A percentile compares a stretch with the other conserved stretches of the same genome.
Evolutionary conservation across 306 rosid species (phyloP).

Genomic region (Rosa rugosa): DNA sequence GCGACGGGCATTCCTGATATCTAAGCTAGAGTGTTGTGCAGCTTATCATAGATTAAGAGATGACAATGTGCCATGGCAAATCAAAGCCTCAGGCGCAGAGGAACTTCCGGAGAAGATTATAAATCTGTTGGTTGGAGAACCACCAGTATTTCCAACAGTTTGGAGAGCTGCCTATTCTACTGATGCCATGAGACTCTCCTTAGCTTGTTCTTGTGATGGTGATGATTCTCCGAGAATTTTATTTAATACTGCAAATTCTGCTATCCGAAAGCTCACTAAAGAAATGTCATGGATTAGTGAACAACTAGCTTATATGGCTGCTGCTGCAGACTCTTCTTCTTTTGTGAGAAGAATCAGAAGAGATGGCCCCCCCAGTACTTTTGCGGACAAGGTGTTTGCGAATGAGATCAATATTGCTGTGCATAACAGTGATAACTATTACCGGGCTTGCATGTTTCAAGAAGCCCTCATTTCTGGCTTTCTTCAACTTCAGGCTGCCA

Average conservation of each 20-base stretch:
- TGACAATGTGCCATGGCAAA: neutral
- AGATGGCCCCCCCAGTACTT: constrained; percentile 67
- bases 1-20: neutral
- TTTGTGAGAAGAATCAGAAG: constrained; percentile 41
- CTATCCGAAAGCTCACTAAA: constrained; percentile 77
- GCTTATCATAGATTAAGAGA: constrained; percentile 3
- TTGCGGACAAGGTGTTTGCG: constrained; percentile 76
- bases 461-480: constrained; percentile 91
- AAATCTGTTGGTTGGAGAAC: constrained; percentile 67
- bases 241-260: constrained; percentile 85
- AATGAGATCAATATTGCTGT: constrained; percentile 85
- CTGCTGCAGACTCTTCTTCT: constrained; percentile 59
- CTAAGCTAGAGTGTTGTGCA: constrained; percentile 5
- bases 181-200: constrained; percentile 85
- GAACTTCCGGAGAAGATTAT: neutral
- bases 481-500: constrained; percentile 82
- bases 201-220: constrained; percentile 97
- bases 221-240: constrained; percentile 91
- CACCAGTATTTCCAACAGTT: constrained; percentile 78
- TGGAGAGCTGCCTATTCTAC: constrained; percentile 94
- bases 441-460: constrained; percentile 68
- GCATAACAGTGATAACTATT: constrained; percentile 65
- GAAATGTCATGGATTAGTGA: constrained; percentile 88
- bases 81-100: neutral
- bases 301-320: constrained; percentile 17